These are phyloP conservation scores for Mucuna pruriens DNA, from an alignment of 306 rosid genomes.

Conservation along the genomic window DNA sequence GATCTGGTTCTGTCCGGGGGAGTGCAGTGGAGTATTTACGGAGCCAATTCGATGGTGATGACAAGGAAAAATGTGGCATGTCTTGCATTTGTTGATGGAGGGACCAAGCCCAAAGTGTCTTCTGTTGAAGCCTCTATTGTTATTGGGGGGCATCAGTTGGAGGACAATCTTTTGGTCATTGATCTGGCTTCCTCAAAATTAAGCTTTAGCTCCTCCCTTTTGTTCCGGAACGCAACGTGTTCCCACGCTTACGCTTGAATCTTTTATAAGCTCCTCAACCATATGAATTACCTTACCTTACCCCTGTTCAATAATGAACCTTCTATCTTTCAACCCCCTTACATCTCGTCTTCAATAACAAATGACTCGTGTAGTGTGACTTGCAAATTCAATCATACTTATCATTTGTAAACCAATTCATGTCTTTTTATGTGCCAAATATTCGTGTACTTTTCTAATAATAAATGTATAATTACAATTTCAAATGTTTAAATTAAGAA, in stretches of 20 bases:
- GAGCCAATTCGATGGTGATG: conserved; percentile 6
- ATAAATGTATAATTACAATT: no score
- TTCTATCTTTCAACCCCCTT: background rate
- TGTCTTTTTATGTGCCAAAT: no score
- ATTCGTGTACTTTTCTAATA: no score
- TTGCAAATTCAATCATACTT: background rate
- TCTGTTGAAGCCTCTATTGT: background rate
- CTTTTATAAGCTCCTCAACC: background rate
- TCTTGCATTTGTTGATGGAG: conserved; percentile 2
- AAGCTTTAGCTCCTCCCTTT: conserved; percentile 2
- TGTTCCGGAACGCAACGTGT: background rate
- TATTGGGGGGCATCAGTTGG: background rate
- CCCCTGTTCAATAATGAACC: background rate
- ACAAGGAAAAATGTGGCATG: background rate
- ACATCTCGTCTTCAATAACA: background rate
- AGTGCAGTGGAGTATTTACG: background rate
- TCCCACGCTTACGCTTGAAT: background rate
- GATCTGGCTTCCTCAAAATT: background rate
- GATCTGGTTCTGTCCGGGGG: conserved; percentile 15
- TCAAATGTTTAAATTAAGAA: no score
- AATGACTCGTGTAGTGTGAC: background rate
- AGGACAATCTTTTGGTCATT: background rate
- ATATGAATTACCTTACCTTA: background rate
- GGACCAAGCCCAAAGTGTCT: background rate
- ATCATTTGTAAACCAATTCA: no score